These are phyloP conservation scores for Trichosporon asahii DNA, from an alignment of 1,284 basidiomycete species.

Conservation along the genomic window DNA sequence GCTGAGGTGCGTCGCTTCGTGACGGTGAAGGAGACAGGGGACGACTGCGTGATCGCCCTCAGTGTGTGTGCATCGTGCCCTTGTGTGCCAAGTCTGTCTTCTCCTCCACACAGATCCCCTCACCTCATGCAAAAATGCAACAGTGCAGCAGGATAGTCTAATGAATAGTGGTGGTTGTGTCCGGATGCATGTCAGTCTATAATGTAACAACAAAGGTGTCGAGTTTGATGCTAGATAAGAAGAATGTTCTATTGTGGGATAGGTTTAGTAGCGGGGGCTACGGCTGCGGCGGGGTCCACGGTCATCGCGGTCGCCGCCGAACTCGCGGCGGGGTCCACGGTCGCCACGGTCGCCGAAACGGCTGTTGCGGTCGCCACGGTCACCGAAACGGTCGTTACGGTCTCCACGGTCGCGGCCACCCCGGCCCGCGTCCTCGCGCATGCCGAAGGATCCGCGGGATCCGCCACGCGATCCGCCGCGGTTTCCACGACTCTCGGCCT, in stretches of 20 bases:
- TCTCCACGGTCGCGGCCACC: constrained; percentile 1
- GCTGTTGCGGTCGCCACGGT: not conserved
- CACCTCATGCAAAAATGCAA: not conserved
- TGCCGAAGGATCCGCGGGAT: constrained; percentile 11
- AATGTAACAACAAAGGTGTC: not conserved
- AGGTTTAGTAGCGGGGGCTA: not conserved
- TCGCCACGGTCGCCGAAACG: not conserved
- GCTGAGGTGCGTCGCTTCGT: not conserved
- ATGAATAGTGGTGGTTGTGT: not conserved
- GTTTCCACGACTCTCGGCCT: not conserved
- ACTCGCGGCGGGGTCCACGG: not conserved
- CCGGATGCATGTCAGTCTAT: not conserved
- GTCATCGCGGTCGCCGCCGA: not conserved
- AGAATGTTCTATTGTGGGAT: not conserved
- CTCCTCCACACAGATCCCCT: too few species aligned
- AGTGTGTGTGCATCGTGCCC: not conserved
- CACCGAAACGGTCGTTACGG: constrained; percentile 6
- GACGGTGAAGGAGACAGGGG: not conserved
- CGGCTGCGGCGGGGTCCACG: not conserved
- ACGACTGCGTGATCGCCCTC: not conserved
- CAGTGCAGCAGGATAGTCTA: not conserved
- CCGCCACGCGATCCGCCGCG: constrained; percentile 10
- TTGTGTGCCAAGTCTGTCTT: too few species aligned
- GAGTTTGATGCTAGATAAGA: not conserved
- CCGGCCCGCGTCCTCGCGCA: not conserved